Base-by-base conservation (phyloP, 2,329 filamentous ascomycete genomes). In the Pestalotiopsis sp. region DNA sequence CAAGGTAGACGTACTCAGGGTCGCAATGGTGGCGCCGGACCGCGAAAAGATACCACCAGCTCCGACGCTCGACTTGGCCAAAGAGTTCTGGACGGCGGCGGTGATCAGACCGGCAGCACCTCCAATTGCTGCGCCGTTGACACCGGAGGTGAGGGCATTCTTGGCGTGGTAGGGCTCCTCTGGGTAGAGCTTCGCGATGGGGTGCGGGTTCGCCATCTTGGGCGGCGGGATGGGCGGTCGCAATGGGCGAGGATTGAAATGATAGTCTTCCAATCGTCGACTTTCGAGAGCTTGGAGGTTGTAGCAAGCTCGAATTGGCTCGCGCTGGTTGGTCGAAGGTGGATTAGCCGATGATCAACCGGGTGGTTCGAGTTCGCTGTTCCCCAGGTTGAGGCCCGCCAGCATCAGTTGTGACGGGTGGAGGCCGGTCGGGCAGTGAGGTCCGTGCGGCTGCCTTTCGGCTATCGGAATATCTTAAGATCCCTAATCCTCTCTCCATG, bases 81-180 rank as follows among this genome's bases (percentile, higher is more conserved):
- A 87, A 69, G 94, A 93, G 85, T 97, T 98, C 84, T 95, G 93
- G 73, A 97, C 87, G 67, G 92, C 91, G 64, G 93, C 92, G 70
- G 92, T 80, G 80, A 94, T 87, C 78, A 92, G 83, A 75, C 94
- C 94, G 70, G 88, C 87, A 69, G 84, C 83, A 76, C 90, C 90
- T 70, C 91, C 90, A 75, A 93, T 82, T 72, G 90, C 76, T 56
- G 87, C 88, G 70, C 90, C 89, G 79, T 88, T 90, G 78, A 91
- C 82, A 64, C 91, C 87, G 72, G 87, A 86, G 73, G 87, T 86
- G 75, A 97, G 82, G 73, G 93, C 90, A 86, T 97, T 93, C 80
- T 91, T 89, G 63, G 92, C 89, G 72, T 92, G 88, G 81, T 92
- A 97, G 71, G 78, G 73, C 70, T 82, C 80, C 70, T 87, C 83